Base-by-base conservation (phyloP, 2,329 filamentous ascomycete genomes). In the Fusarium agapanthi region DNA sequence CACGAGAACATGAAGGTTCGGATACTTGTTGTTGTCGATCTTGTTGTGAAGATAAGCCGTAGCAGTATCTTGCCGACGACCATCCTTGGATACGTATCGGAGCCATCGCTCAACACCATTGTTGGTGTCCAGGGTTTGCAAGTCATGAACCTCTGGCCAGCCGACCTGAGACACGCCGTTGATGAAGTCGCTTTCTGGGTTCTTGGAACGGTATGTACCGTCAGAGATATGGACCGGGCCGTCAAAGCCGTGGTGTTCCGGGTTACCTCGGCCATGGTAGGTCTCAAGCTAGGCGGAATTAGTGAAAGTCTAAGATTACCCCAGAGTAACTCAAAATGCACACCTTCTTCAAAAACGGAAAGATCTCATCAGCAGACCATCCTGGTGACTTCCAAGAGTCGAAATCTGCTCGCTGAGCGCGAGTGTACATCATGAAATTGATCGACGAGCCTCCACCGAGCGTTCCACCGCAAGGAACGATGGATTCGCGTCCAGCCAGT, bases 1-100 rank as follows among this genome's bases (percentile, higher is more conserved):
- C 0, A 86, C 82, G 1, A 92, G 81, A 9, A 92, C 82, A 63
- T 91, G 87, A 5, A 92, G 84, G 62, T 91, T 90, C 0, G 87
- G 84, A 51, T 89, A 84, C 5, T 85, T 79, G 3, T 68, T 73
- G 8, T 80, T 65, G 32, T 71, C 51, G 50, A 84, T 75, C 48
- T 79, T 65, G 41, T 81, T 56, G 44, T 81, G 73, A 22, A 82
- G 60, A 65, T 89, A 91, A 20, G 81, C 75, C 64, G 87, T 85
- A 0, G 89, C 89, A 2, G 88, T 81, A 71, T 91, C 89, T 74
- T 90, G 88, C n/a, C 89, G 85, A 45, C 82, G 81, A 22, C 88
- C 88, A 6, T 88, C 84, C 0, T 72, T 75, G 2, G 65, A 75
- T 11, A 89, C 83, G 67, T 87, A 89, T 74, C 77, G 15, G 53